phyloP scores from a whole-genome alignment of 2,329 filamentous ascomycete genomes.

The Magnaporthales sp. region DNA sequence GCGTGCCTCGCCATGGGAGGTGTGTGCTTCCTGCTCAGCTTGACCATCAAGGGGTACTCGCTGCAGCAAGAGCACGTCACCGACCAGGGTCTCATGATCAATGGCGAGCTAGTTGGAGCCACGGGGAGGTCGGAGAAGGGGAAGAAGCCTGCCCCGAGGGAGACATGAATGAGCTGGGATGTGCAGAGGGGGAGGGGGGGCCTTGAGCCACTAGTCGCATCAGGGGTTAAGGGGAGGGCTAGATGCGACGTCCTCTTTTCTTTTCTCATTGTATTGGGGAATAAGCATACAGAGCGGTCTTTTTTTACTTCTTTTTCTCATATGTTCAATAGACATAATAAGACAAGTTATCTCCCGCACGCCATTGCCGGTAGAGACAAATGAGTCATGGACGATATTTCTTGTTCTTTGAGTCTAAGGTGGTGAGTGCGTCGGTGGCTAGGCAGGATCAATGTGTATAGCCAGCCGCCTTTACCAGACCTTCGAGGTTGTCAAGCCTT shows the following conservation, averaged over 20 bases:
- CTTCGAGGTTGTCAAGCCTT: too few species aligned
- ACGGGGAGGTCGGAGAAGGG: background rate
- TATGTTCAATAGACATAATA: background rate
- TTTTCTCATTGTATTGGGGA: background rate
- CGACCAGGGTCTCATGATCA: conserved; percentile 14
- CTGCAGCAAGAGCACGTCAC: conserved; percentile 23
- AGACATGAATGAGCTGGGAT: background rate
- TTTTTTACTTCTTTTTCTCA: background rate
- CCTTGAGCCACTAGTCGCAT: too few species aligned
- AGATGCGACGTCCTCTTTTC: background rate
- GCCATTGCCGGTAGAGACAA: background rate
- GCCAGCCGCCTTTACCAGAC: too few species aligned
- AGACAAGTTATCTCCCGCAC: background rate
- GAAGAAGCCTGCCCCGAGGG: background rate
- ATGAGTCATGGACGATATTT: background rate
- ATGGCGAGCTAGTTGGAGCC: conserved; percentile 3
- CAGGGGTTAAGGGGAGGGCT: too few species aligned
- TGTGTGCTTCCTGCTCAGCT: conserved; percentile 16
- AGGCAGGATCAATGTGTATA: too few species aligned
- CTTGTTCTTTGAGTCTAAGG: background rate
- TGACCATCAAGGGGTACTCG: conserved; percentile 19
- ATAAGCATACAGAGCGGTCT: background rate
- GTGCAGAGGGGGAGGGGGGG: too few species aligned
- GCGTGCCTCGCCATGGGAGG: conserved; percentile 26
- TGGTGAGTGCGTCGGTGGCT: too few species aligned